Conservation (phyloP, 2,329 filamentous ascomycete species). For the Pestalotiopsis sp. region DNA sequence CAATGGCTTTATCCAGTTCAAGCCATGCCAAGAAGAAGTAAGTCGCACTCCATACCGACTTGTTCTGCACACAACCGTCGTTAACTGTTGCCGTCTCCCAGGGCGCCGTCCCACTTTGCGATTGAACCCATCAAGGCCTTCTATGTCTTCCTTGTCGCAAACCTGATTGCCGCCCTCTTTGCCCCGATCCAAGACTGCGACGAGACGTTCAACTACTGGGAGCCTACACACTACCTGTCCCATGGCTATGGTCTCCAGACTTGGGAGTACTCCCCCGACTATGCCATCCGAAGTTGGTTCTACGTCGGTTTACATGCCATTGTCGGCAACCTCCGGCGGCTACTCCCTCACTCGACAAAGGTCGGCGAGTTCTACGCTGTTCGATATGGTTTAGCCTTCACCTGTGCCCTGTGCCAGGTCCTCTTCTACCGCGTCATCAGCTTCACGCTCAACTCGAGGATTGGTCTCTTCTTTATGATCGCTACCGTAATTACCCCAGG, state of each 20-base stretch:
- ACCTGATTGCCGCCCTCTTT: slow-evolving; percentile 74
- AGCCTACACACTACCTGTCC: slow-evolving; percentile 89
- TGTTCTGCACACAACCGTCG: background rate
- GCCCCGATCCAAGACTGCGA: slow-evolving; percentile 97
- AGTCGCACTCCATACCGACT: background rate
- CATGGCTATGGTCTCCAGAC: slow-evolving; percentile 94
- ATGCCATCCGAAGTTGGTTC: slow-evolving; percentile 92
- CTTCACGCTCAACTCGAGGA: slow-evolving; percentile 74
- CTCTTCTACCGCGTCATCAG: slow-evolving; percentile 78
- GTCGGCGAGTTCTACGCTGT: slow-evolving; percentile 85
- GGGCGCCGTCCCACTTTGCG: slow-evolving; percentile 56
- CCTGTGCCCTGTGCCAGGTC: slow-evolving; percentile 81
- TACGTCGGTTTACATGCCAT: slow-evolving; percentile 81
- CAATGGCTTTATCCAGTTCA: slow-evolving; percentile 11
- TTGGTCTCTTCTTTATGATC: slow-evolving; percentile 82
- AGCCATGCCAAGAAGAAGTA: slow-evolving; percentile 33
- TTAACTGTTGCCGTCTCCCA: slow-evolving; percentile 20
- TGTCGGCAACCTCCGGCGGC: slow-evolving; percentile 64
- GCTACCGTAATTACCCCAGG: slow-evolving; percentile 79
- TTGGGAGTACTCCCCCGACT: slow-evolving; percentile 97
- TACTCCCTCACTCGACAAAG: slow-evolving; percentile 64
- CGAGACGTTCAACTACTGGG: slow-evolving; percentile 99
- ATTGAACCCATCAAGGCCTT: slow-evolving; percentile 76
- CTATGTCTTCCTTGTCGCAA: slow-evolving; percentile 74
- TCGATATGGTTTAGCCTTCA: slow-evolving; percentile 70